phyloP scores from a whole-genome alignment of 164 flowering plant species.

The Cinnamomum chago region DNA sequence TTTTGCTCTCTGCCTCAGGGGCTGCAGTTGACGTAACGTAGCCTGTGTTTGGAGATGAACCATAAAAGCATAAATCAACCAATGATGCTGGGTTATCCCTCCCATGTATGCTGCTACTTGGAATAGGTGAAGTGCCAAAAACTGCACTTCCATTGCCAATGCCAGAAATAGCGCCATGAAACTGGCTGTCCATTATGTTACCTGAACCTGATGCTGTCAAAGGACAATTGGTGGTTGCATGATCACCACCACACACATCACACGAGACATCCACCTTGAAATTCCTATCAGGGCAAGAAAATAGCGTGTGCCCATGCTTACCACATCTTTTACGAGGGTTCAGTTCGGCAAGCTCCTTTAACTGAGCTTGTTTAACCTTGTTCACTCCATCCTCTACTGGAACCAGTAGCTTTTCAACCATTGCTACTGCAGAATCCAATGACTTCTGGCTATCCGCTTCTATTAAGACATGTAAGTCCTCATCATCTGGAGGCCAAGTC shows the following conservation, averaged over 20 bases:
- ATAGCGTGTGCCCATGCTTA: conserved; percentile 25
- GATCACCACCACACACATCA: conserved; percentile 7
- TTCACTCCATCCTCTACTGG: conserved; percentile 25
- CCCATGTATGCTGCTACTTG: neutral
- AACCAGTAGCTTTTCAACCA: conserved; percentile 42
- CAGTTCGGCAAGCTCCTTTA: conserved; percentile 32
- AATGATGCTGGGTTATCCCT: neutral
- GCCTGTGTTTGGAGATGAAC: conserved; percentile 9
- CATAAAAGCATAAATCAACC: conserved; percentile 9
- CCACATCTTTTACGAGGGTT: conserved; percentile 14
- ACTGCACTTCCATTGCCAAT: conserved; percentile 3
- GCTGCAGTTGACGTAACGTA: conserved; percentile 13
- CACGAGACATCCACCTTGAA: neutral
- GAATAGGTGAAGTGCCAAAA: conserved; percentile 1
- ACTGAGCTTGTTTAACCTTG: conserved; percentile 30
- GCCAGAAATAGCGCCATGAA: neutral
- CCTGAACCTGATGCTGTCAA: conserved; percentile 6
- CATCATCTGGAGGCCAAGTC: conserved; percentile 21
- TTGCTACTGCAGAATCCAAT: conserved; percentile 33
- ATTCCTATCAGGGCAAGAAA: conserved; percentile 19
- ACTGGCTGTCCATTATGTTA: conserved; percentile 2
- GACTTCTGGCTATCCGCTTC: conserved; percentile 38
- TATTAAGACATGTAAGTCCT: conserved; percentile 42
- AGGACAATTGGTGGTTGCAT: conserved; percentile 18
- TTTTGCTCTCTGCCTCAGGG: conserved; percentile 10